Evolutionary conservation across 1,284 basidiomycete genomes (phyloP).

Genomic region (Volvariella surrecta): DNA sequence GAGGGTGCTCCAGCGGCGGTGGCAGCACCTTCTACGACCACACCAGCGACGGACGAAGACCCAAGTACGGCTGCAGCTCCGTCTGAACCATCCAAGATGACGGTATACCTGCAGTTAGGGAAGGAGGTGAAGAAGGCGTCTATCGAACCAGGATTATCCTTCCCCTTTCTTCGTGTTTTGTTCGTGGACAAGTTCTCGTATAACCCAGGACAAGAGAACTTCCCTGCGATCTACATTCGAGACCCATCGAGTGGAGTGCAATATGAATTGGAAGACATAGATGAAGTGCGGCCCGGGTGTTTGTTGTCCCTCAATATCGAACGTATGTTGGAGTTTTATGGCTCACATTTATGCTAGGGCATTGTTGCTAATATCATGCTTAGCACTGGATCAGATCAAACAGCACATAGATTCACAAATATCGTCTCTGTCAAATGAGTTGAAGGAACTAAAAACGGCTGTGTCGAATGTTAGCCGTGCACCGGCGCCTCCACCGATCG

Average conservation of each 20-base stretch:
- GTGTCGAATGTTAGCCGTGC: constrained; percentile 46
- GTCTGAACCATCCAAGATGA: constrained; percentile 34
- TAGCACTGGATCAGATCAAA: constrained; percentile 96
- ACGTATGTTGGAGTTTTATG: constrained; percentile 52
- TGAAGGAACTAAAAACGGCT: constrained; percentile 80
- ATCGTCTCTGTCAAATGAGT: constrained; percentile 76
- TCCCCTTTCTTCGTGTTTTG: constrained; percentile 71
- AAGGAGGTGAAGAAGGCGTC: constrained; percentile 86
- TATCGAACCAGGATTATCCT: constrained; percentile 64
- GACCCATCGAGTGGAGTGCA: constrained; percentile 88
- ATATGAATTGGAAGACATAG: constrained; percentile 93
- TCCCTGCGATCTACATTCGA: constrained; percentile 93
- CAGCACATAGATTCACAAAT: constrained; percentile 95
- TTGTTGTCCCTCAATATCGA: constrained; percentile 92
- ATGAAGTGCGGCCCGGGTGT: constrained; percentile 87
- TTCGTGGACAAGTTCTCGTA: constrained; percentile 97
- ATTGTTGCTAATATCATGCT: constrained; percentile 6
- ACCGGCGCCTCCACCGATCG: constrained; percentile 31
- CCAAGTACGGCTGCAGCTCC: neutral
- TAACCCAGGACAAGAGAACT: constrained; percentile 88
- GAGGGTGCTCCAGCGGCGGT: constrained; percentile 15
- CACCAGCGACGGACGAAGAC: neutral
- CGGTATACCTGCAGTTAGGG: constrained; percentile 87
- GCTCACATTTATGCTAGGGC: constrained; percentile 2
- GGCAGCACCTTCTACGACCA: constrained; percentile 13